Evolutionary conservation across 257 asterid species (phyloP), one percentile per base, ranked within the genome.

Genomic region (Przewalskia tangutica): DNA sequence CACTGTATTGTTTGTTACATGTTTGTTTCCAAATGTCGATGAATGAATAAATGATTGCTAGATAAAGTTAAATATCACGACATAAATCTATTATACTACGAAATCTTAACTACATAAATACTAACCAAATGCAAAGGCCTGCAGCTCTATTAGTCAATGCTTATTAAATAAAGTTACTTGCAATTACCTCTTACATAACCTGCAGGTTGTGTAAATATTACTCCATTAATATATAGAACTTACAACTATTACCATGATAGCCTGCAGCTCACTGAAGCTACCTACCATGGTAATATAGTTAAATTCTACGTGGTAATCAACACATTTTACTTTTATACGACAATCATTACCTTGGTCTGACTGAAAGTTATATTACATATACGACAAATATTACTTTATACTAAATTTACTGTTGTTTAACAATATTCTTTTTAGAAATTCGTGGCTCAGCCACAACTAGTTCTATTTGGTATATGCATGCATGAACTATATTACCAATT

Each of bases 1-100:
- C 77, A 80, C 75, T 48, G 6, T 59, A 44, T 60, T 20, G 46
- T 42, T 80, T 80, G 71, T 48, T 80, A 80, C 76, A 32, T 63
- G 71, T 48, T 75, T 75, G 62, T 75, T 75, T 50, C 46, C 7
- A 75, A 27, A 71, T 71, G 42, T 71, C 11, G 40, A 18, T 71
- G 13, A 46, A 67, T 62, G 32, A 71, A 46, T 46, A 64, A 79
- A 38, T 79, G 82, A 79, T 59, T 79, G 82, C 0, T 73, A 73
- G 36, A 73, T 23, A 73, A 27, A 73, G 79, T 73, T 44, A 46
- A 73, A 27, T 50, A 75, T 23, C 9, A 75, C 46, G 14, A 50
- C 62, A 50, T 75, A 50, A 75, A 50, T 75, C 46, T 7, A 48
- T 12, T 12, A 18, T 20, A 18, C 48, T 44, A 67, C 56, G n/a